A percentile compares a stretch with the other conserved stretches of the same genome.
These are phyloP conservation scores for Neospermospora avenae DNA, from an alignment of 2,329 filamentous ascomycete species.

Conservation along the genomic window DNA sequence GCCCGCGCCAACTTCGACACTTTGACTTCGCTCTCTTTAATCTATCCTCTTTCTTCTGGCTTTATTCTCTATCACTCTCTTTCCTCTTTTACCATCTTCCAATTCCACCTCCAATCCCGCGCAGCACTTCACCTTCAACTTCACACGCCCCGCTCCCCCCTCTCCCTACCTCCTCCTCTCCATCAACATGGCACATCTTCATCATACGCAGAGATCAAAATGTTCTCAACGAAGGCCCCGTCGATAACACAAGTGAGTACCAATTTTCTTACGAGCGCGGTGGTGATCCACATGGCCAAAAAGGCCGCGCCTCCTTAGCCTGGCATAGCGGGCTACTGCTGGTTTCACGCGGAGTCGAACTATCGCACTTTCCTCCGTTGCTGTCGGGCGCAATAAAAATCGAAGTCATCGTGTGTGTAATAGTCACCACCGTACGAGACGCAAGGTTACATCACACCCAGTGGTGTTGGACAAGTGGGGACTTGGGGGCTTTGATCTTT, in stretches of 20 bases:
- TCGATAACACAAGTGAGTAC: not conserved
- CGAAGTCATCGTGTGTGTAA: not conserved
- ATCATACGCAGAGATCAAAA: not conserved
- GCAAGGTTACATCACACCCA: not conserved
- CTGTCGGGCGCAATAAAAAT: not conserved
- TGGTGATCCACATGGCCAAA: not conserved
- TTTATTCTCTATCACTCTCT: not conserved
- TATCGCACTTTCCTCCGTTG: not conserved
- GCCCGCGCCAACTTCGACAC: not conserved
- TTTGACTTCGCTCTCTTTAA: no score
- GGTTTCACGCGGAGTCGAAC: not conserved
- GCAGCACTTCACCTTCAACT: not conserved
- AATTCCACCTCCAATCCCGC: not conserved
- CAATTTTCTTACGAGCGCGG: not conserved
- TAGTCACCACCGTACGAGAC: not conserved
- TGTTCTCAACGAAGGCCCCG: not conserved
- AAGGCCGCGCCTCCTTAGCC: not conserved
- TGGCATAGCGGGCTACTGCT: not conserved
- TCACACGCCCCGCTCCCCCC: not conserved
- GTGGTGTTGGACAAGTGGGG: not conserved
- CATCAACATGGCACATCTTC: not conserved
- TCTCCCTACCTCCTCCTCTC: not conserved
- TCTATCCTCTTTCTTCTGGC: not conserved
- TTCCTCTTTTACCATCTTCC: not conserved
- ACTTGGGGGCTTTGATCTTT: not conserved